These are phyloP conservation scores for Penicillium sp. DNA, from an alignment of 2,329 filamentous ascomycete genomes.

Conservation along the genomic window DNA sequence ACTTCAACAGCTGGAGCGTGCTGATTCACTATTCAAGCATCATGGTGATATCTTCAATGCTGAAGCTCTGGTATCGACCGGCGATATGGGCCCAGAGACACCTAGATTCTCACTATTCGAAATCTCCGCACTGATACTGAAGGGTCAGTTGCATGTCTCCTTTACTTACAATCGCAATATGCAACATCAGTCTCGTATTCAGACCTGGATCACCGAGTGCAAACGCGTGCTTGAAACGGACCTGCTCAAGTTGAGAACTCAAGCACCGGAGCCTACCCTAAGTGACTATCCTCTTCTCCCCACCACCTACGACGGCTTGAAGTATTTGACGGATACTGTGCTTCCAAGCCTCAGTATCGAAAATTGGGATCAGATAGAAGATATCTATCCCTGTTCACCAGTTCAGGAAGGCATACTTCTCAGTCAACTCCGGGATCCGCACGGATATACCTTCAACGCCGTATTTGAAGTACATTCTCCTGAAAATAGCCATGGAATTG, in stretches of 20 bases:
- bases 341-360: slow-evolving; percentile 43
- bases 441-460: slow-evolving; percentile 42
- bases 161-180: slow-evolving; percentile 57
- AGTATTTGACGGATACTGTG: slow-evolving; percentile 39
- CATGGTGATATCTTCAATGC: slow-evolving; percentile 41
- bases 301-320: slow-evolving; percentile 46
- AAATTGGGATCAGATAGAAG: slow-evolving; percentile 35
- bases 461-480: slow-evolving; percentile 39
- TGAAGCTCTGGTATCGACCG: slow-evolving; percentile 39
- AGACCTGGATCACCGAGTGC: slow-evolving; percentile 50
- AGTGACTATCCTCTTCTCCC: slow-evolving; percentile 52
- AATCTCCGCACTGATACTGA: slow-evolving; percentile 55
- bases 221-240: slow-evolving; percentile 41
- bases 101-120: slow-evolving; percentile 57
- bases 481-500: slow-evolving; percentile 23
- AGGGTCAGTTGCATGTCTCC: slow-evolving; percentile 52
- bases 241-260: slow-evolving; percentile 30
- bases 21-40: slow-evolving; percentile 48
- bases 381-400: slow-evolving; percentile 44
- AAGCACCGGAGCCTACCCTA: slow-evolving; percentile 40
- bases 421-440: slow-evolving; percentile 42
- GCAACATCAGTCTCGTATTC: slow-evolving; percentile 49
- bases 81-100: slow-evolving; percentile 51
- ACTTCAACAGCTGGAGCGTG: slow-evolving; percentile 52
- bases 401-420: slow-evolving; percentile 45